A percentile compares a stretch with the other conserved stretches of the same genome.
phyloP scores from a whole-genome alignment of 768 basidiomycete species.

The Kwoniella heveanensis region DNA sequence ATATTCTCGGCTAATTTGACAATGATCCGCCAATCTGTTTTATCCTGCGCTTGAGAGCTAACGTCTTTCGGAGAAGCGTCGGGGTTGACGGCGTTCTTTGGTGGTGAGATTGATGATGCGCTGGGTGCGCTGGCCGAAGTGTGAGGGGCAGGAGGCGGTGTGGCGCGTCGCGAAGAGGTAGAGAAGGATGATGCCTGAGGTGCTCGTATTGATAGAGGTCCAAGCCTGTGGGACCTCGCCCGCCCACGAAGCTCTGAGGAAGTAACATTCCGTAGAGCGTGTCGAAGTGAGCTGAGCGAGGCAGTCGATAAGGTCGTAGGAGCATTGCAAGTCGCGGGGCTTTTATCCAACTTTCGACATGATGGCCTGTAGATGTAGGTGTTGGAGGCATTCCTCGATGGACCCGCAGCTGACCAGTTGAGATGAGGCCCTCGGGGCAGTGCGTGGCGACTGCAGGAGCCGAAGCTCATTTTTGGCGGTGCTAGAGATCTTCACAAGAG shows the following conservation, averaged over 20 bases:
- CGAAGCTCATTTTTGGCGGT: conserved; percentile 23
- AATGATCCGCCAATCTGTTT: conserved; percentile 83
- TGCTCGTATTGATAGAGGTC: neutral
- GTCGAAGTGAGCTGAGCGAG: neutral
- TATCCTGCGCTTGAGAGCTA: conserved; percentile 18
- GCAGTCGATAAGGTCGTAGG: neutral
- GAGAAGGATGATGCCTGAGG: conserved; percentile 3
- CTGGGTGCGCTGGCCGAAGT: too few relatives aligned
- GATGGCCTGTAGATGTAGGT: neutral
- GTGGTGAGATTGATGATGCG: too few relatives aligned
- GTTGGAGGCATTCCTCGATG: conserved; percentile 2
- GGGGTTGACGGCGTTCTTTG: conserved; percentile 1
- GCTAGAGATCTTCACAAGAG: neutral
- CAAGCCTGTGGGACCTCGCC: neutral
- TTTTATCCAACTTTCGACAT: neutral
- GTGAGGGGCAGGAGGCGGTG: conserved; percentile 17
- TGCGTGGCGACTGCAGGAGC: conserved; percentile 24
- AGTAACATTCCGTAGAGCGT: neutral
- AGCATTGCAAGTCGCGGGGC: neutral
- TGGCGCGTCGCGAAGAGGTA: conserved; percentile 16
- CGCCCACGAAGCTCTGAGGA: neutral
- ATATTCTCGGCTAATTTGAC: conserved; percentile 81
- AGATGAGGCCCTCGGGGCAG: conserved; percentile 1
- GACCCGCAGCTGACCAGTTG: conserved; percentile 9
- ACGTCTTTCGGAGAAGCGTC: conserved; percentile 9